phyloP scores from a whole-genome alignment of 2,329 filamentous ascomycete species.

The Botrytis fragariae region DNA sequence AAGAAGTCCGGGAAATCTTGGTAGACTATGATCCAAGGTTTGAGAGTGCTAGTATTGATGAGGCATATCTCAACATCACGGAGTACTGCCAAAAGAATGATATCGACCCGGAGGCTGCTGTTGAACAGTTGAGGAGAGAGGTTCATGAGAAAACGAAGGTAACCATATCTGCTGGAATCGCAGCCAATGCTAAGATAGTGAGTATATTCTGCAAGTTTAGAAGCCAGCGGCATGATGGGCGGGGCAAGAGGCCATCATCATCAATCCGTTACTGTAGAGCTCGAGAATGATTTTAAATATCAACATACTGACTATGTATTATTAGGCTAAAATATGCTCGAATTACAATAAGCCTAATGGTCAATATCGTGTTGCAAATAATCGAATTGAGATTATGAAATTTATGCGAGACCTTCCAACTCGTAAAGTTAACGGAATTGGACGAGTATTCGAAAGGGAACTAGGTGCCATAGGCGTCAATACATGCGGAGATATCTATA shows the following conservation, averaged over 20 bases:
- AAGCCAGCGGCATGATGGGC: background rate
- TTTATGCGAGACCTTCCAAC: conserved; percentile 85
- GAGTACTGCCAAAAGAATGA: conserved; percentile 71
- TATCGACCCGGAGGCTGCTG: conserved; percentile 68
- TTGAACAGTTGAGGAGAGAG: conserved; percentile 74
- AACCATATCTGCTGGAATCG: conserved; percentile 91
- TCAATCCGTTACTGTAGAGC: background rate
- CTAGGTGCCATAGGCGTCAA: conserved; percentile 83
- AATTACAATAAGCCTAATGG: conserved; percentile 97
- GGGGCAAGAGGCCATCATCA: background rate
- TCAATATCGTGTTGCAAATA: conserved; percentile 73
- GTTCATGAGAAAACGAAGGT: conserved; percentile 75
- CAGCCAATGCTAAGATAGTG: conserved; percentile 78
- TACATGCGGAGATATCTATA: conserved; percentile 84
- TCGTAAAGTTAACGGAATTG: conserved; percentile 92
- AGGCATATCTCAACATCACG: conserved; percentile 95
- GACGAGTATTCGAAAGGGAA: conserved; percentile 88
- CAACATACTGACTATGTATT: background rate
- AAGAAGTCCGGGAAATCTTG: conserved; percentile 79
- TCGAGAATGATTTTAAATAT: background rate
- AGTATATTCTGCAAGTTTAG: conserved; percentile 1
- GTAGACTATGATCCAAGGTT: conserved; percentile 87
- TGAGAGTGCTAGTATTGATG: conserved; percentile 91
- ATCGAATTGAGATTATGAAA: conserved; percentile 71
- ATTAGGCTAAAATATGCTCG: conserved; percentile 80